Conservation (phyloP, 2,329 filamentous ascomycete genomes). For the Trichophyton simii region DNA sequence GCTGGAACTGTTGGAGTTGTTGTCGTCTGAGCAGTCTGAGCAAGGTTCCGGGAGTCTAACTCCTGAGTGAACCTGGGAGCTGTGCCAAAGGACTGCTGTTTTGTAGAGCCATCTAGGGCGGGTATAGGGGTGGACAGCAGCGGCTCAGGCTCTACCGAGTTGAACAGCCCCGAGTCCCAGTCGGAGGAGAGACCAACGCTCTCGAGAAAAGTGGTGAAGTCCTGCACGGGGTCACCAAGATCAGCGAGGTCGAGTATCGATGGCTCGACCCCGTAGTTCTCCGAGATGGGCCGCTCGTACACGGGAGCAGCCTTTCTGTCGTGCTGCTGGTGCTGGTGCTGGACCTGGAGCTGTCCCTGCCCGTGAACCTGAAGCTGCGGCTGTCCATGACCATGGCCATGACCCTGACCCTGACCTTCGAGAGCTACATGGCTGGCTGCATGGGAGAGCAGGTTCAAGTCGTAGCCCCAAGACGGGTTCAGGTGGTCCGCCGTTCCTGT, state of each 20-base stretch:
- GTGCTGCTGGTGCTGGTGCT: conserved; percentile 13
- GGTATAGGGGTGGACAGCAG: conserved; percentile 28
- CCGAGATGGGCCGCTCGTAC: conserved; percentile 29
- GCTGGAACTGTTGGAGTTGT: no score
- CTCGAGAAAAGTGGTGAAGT: conserved; percentile 38
- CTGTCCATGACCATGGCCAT: conserved; percentile 14
- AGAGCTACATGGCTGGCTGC: conserved; percentile 39
- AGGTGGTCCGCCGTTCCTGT: conserved; percentile 13
- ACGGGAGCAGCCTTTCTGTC: conserved; percentile 21
- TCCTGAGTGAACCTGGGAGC: conserved; percentile 28
- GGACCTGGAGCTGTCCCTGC: not conserved
- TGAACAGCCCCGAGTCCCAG: conserved; percentile 38
- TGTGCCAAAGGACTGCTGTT: not conserved
- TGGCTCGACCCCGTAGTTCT: conserved; percentile 33
- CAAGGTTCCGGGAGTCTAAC: conserved; percentile 26
- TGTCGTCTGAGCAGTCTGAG: no score
- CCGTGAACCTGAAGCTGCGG: conserved; percentile 8
- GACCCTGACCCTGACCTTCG: conserved; percentile 15
- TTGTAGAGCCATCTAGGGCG: conserved; percentile 10
- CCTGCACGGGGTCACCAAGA: conserved; percentile 37
- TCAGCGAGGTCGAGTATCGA: conserved; percentile 36
- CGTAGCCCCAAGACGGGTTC: conserved; percentile 40
- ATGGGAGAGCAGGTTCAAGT: conserved; percentile 37
- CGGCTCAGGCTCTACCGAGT: conserved; percentile 11
- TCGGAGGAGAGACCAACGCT: conserved; percentile 39